Evolutionary conservation across 192 early-diverging fungal species (phyloP), one percentile per base, ranked within the genome.

Genomic region (Thamnidium elegans): DNA sequence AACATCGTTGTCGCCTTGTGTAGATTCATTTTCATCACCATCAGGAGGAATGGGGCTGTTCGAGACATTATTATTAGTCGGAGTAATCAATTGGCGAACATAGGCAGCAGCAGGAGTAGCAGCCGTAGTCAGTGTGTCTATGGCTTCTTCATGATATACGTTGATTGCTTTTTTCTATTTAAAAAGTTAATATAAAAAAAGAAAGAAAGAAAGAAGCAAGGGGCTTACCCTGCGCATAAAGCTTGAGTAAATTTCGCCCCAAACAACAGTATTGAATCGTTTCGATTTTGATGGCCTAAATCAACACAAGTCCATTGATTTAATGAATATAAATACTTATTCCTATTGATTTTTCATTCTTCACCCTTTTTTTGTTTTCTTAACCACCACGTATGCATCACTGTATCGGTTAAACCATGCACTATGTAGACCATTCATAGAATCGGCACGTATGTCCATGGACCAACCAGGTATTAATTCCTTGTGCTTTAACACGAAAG

Each of bases 241-340:
- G 26, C 26, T 53, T 53, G 51, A 53, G 51, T 53, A 53, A 31
- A 32, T 31, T 53, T 53, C 51, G 26, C 10, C 14, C 30, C 30
- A 53, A 53, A 53, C 30, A 53, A 31, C 26, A 53, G 30, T 2
- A 53, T 53, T 53, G 51, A 53, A 53, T 32, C 30, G 51, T 53
- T 53, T 53, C 11, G 51, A 53, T 53, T 31, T 53, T 30, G 51
- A 11, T 53, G 51, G 51, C 51, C 51, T 53, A 32, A 53, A 53
- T 53, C 10, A 53, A 53, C 51, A 53, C 51, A 54, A 54, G 30
- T 54, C 52, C 23, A 54, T 32, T 54, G 52, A 54, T 34, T 32
- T 54, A 54, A 54, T 54, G 52, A 54, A 31, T 54, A 54, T 32
- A 54, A 54, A 54, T 54, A 32, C 52, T 54, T 54, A 54, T 54